Conservation (phyloP, 345 rosid genomes). For the Mallotus nudiflorus region DNA sequence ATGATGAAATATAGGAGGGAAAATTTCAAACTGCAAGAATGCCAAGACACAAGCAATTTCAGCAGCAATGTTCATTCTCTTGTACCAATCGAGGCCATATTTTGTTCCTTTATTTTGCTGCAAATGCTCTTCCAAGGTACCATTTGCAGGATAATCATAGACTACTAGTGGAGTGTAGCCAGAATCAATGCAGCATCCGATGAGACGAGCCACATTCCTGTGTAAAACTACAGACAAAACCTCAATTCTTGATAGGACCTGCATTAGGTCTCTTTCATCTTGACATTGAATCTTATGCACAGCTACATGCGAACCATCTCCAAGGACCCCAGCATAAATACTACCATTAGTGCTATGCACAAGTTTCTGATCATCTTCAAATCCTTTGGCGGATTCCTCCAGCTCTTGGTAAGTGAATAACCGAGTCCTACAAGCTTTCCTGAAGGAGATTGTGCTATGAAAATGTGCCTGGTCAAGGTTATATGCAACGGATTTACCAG, state of each 20-base stretch:
- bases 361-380: constrained; percentile 53
- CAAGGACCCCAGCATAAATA: constrained; percentile 54
- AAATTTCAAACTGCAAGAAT: constrained; percentile 58
- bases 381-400: constrained; percentile 67
- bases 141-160: constrained; percentile 71
- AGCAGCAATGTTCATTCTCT: constrained; percentile 57
- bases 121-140: constrained; percentile 57
- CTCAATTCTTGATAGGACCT: constrained; percentile 57
- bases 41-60: constrained; percentile 67
- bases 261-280: constrained; percentile 55
- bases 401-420: constrained; percentile 67
- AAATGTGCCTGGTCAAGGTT: constrained; percentile 38
- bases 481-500: constrained; percentile 33
- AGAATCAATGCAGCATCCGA: constrained; percentile 70
- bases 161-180: constrained; percentile 54
- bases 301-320: constrained; percentile 63
- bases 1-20: constrained; percentile 66
- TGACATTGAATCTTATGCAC: constrained; percentile 64
- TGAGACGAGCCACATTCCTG: constrained; percentile 59
- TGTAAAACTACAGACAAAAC: constrained; percentile 56
- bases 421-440: constrained; percentile 69
- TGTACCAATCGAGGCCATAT: constrained; percentile 68
- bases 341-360: constrained; percentile 46
- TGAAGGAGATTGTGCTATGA: constrained; percentile 51
- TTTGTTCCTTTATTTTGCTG: constrained; percentile 26